Base-by-base conservation (phyloP, 441 rosid species). In the Eutrema salsugineum region DNA sequence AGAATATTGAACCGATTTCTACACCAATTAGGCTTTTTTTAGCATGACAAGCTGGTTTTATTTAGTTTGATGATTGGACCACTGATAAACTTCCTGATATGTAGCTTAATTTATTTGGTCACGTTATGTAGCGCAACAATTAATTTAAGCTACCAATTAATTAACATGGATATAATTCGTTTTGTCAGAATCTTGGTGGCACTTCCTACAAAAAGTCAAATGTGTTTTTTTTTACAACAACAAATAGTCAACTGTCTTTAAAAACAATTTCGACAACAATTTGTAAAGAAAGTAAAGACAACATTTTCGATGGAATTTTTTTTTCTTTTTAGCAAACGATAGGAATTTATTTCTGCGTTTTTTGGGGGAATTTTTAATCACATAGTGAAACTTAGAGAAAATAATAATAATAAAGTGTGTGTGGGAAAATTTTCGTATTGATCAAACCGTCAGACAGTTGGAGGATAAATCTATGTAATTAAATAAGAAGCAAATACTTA, bases 141-240 rank as follows among this genome's bases (percentile, higher is more conserved):
- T 68, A 60, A 36, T 54, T 54, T 53, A 68, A 53, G 73, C 16
- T 75, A 16, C 8, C 38, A 75, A 53, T 53, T 68, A 27, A 46
- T 46, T 54, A 69, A 11, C 56, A 12, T 56, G 75, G 61, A 12
- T 69, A 30, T 76, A 76, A 76, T 69, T 76, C 66, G 55, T 30
- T 48, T 61, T 69, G 70, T 76, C 79, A 69, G 75, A 55, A 63
- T 69, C 30, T 69, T 56, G 61, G 75, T 63, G 79, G 30, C 75
- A 69, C 66, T n/a, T n/a, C n/a, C n/a, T 36, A 19, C 24, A 53
- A 15, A 36, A 74, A 61, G 68, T 75, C 73, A 75, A 74, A 51
- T 44, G 57, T 50, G 3, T 33, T 43, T 51, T 33, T 43, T 51
- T 49, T 19, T 46, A 20, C 4, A 11, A 32, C 33, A 38, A 12